Evolutionary conservation across 2,329 filamentous ascomycete genomes (phyloP), one percentile per base, ranked within the genome.

Genomic region (Akanthomyces lecanii): DNA sequence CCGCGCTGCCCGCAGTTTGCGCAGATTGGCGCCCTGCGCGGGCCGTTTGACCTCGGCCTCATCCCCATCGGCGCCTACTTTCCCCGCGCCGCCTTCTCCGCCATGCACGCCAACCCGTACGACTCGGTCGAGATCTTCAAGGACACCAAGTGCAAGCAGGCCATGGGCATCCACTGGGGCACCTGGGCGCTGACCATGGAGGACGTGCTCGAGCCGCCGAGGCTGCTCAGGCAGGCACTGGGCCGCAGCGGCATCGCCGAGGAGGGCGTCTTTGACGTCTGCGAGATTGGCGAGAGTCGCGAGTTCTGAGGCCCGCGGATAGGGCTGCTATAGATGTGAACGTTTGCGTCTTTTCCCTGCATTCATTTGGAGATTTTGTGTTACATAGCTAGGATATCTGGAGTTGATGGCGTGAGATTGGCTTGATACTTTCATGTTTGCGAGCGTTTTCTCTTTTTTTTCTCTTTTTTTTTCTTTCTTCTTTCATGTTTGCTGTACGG

Each of bases 11-110:
- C 93, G 8, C 91, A 92, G 56, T 97, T 97, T 78, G 84, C 85
- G 66, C 83, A 96, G 74, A 92, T 97, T 66, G 94, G 94, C 65
- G 77, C 86, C 18, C 82, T 89, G 59, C 83, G 91, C 40, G 93
- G 94, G 0, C 91, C 92, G 0, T 97, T 97, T 70, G 92, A 97
- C 73, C 83, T 98, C 7, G 94, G 94, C 0, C 78, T 97, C 62
- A 95, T 98, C 67, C 94, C 94, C 45, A 97, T 98, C 68, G 94
- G 94, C 60, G 94, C 93, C 2, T 97, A 97, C 75, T 81, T 85
- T 64, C 90, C 90, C 0, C 82, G 90, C 28, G 76, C 74, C 63
- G 74, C 95, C 66, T 93, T 95, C 80, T 92, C 88, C 53, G 79
- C 86, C 23, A 88, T 96, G 82, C 94, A 98, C 73, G 89, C 90